Evolutionary conservation across 306 rosid species (phyloP), one percentile per base, ranked within the genome.

Genomic region (Ziziphus jujuba): DNA sequence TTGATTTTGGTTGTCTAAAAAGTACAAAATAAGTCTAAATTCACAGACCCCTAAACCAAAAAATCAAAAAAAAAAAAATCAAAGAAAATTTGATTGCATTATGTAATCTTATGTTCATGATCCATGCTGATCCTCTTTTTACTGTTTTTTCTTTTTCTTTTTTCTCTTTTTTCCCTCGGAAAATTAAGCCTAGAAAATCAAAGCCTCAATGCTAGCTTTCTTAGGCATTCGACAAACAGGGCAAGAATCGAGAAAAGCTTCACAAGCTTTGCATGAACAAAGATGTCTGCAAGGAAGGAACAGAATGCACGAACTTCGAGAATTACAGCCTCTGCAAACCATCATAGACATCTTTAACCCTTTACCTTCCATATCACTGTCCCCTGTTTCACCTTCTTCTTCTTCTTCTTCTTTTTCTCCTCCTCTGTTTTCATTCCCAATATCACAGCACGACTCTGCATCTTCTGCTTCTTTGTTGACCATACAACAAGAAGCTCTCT

Each of bases 281-380:
- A 89, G 92, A 63, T 89, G 98, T 57, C 96, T 75, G 70, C 96
- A 87, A 61, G 98, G 95, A 70, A 92, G 91, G 24, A 89, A 82
- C 85, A 92, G 21, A 34, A 80, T 56, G 67, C 83, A 56, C 48
- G 92, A 61, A 4, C 31, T 79, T 7, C 80, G 56, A 65, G 21
- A 73, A 63, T 79, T 63, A 61, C 98, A 92, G 47, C 75, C 25
- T 73, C 69, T 85, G 75, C 98, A 92, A 25, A 69, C 34, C 73
- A 63, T 56, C 61, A 25, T 75, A 59, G n/a, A 75, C 53, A 10
- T 49, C 6, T 17, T 15, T 22, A 51, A 57, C 51, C 6, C 38
- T 53, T 5, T 31, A 35, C 76, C 61, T 54, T 83, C 58, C n/a
- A 4, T 69, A 51, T 16, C 45, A 24, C 63, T 63, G 59, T 34